Evolutionary conservation across 1,284 basidiomycete species (phyloP).

Genomic region (Trichosporon sp.): DNA sequence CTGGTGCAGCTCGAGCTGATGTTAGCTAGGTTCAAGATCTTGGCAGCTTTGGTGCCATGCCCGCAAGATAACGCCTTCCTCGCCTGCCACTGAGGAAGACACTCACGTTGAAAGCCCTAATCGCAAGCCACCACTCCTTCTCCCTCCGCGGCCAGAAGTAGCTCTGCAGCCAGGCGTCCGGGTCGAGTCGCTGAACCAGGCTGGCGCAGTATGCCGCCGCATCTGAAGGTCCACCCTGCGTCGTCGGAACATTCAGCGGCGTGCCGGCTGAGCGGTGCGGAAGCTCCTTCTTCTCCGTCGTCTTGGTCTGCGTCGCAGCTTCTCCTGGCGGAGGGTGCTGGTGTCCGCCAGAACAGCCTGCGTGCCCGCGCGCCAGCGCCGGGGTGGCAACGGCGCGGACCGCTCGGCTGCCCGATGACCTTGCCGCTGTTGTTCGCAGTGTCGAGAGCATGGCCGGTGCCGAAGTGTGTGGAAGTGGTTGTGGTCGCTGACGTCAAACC

Average conservation of each 20-base stretch:
- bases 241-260: constrained; percentile 17
- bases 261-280: constrained; percentile 12
- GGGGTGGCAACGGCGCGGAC: neutral
- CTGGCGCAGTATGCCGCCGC: constrained; percentile 44
- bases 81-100: neutral
- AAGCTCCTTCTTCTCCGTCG: neutral
- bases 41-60: neutral
- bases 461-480: neutral
- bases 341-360: neutral
- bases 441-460: neutral
- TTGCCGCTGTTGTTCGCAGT: neutral
- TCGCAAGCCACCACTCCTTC: constrained; percentile 68
- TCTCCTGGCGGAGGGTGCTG: neutral
- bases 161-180: constrained; percentile 66
- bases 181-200: constrained; percentile 46
- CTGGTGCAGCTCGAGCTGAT: constrained; percentile 75
- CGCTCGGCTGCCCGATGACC: neutral
- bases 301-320: neutral
- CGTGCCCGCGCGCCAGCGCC: constrained; percentile 1
- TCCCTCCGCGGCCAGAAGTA: constrained; percentile 67
- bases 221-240: constrained; percentile 34
- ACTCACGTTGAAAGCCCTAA: constrained; percentile 82
- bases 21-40: neutral
- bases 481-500: neutral
- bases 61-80: too few species aligned